phyloP scores from a whole-genome alignment of 1,284 basidiomycete genomes.

The Ganoderma boninense region DNA sequence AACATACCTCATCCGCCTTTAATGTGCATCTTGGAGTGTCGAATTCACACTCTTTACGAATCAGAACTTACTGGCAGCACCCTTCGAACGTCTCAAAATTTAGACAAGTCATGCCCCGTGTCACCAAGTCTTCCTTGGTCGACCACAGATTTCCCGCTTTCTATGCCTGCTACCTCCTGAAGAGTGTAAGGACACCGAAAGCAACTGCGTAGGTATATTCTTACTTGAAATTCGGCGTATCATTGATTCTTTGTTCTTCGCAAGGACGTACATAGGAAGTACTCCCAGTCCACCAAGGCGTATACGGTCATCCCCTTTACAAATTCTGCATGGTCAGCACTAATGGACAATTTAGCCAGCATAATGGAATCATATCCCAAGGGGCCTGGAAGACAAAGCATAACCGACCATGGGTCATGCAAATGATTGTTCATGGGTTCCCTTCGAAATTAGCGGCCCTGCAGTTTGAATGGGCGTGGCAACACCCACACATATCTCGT shows the following conservation, averaged over 20 bases:
- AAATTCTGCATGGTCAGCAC: background rate
- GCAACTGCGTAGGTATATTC: conserved; percentile 62
- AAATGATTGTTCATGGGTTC: conserved; percentile 90
- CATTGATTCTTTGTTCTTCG: background rate
- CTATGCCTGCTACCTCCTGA: conserved; percentile 90
- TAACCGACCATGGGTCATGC: conserved; percentile 89
- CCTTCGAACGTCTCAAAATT: background rate
- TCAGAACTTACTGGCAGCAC: too few relatives aligned
- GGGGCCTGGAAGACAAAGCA: conserved; percentile 80
- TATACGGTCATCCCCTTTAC: conserved; percentile 53
- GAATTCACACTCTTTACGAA: too few relatives aligned
- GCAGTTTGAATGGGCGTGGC: conserved; percentile 95
- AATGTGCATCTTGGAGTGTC: too few relatives aligned
- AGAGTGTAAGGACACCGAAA: conserved; percentile 65
- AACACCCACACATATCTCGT: conserved; percentile 72
- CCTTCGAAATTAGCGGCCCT: conserved; percentile 86
- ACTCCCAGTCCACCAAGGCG: conserved; percentile 84
- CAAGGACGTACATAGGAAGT: conserved; percentile 81
- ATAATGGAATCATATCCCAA: conserved; percentile 83
- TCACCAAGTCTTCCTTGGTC: conserved; percentile 48
- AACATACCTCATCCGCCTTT: too few relatives aligned
- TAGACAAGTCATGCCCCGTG: conserved; percentile 26
- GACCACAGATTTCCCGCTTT: conserved; percentile 78
- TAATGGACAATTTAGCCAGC: conserved; percentile 59
- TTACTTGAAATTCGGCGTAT: background rate